Conservation (phyloP, 139 green algal species). For the Chlorella sp. region DNA sequence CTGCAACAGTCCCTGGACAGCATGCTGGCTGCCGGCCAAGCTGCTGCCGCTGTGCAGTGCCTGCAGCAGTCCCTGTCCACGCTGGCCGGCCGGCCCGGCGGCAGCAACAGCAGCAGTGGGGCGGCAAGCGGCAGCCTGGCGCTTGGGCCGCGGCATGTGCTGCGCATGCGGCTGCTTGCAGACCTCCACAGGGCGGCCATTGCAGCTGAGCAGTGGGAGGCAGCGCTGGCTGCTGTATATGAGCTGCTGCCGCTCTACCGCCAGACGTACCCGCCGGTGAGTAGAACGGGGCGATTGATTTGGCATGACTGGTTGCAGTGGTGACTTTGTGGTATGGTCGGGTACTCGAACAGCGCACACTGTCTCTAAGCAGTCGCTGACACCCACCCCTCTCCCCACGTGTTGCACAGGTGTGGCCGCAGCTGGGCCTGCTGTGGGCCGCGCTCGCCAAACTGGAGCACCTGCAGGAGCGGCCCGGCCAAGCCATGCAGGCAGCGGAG, state of each 20-base stretch:
- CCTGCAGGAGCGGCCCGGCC: slow-evolving; percentile 20
- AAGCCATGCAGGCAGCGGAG: slow-evolving; percentile 35
- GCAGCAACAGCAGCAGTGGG: neutral
- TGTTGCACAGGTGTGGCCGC: slow-evolving; percentile 44
- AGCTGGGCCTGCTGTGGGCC: slow-evolving; percentile 41
- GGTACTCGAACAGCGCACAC: no score
- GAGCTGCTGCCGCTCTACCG: slow-evolving; percentile 52
- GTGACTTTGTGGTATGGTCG: no score
- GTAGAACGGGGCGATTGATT: neutral
- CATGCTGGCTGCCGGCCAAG: neutral
- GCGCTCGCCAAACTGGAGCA: slow-evolving; percentile 43
- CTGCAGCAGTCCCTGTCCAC: slow-evolving; percentile 14
- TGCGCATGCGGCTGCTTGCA: slow-evolving; percentile 45
- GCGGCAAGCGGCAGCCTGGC: neutral
- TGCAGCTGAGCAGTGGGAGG: slow-evolving; percentile 45
- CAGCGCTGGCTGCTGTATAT: slow-evolving; percentile 43
- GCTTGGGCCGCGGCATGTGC: slow-evolving; percentile 40
- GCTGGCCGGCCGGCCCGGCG: neutral
- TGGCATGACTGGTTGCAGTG: no score
- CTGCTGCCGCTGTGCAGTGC: neutral
- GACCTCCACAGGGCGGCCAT: slow-evolving; percentile 52
- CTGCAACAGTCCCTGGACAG: neutral
- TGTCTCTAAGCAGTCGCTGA: no score
- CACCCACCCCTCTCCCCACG: no score
- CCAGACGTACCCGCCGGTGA: slow-evolving; percentile 54